A percentile compares a stretch with the other conserved stretches of the same genome.
Conservation (phyloP, 345 rosid genomes). For the Anastatica hierochuntica region DNA sequence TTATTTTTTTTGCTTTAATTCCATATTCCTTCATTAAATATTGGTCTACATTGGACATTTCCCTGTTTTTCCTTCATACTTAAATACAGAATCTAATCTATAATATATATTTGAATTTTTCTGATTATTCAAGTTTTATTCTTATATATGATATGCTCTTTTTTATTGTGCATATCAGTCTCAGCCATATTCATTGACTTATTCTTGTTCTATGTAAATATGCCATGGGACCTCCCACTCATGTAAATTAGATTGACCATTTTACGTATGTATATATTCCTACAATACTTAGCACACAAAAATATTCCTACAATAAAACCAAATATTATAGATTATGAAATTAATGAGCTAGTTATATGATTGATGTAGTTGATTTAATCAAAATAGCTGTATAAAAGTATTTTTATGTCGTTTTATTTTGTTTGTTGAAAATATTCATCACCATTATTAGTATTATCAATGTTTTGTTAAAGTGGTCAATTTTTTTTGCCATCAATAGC, state of each 20-base stretch:
- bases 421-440: no score
- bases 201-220: conserved; percentile 22
- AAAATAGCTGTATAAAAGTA: background rate
- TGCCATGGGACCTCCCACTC: conserved; percentile 29
- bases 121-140: background rate
- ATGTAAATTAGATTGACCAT: conserved; percentile 10
- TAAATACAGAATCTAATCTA: background rate
- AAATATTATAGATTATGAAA: background rate
- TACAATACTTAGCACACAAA: background rate
- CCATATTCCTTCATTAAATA: conserved; percentile 3
- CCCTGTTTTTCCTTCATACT: background rate
- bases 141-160: conserved; percentile 2
- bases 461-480: no score
- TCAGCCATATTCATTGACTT: conserved; percentile 29
- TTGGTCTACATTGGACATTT: conserved; percentile 10
- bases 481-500: no score
- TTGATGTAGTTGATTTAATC: background rate
- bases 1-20: background rate
- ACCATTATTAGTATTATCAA: no score
- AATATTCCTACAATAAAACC: background rate
- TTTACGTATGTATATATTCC: background rate
- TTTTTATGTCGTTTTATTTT: no score
- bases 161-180: conserved; percentile 12
- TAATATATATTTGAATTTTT: background rate
- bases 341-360: background rate